Base-by-base conservation (phyloP, 1,284 basidiomycete genomes). In the Heimioporus punctisporus region DNA sequence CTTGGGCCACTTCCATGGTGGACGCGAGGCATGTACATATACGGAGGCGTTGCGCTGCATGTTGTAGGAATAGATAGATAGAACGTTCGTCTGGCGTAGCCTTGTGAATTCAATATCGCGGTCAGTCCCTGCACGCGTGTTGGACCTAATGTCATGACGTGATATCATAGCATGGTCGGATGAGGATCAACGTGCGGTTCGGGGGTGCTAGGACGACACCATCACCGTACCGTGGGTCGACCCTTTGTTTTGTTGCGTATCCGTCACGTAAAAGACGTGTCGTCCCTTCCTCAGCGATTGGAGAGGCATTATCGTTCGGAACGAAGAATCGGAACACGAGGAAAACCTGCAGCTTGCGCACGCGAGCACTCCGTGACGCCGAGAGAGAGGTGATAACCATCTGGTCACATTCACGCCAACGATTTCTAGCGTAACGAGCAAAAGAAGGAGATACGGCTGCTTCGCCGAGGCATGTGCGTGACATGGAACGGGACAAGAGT, bases 281-380 rank as follows among this genome's bases (percentile, higher is more conserved):
- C 39, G 26, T 46, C 40, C 46, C n/a, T 25, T 42, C 34, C 39
- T 39, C 44, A 52, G 41, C 30, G 53, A 64, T 60, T 52, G 30
- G 47, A n/a, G n/a, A n/a, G n/a, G 19, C 31, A 51, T 49, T 60
- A 51, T 52, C 26, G 21, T 26, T 57, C 42, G 44, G 48, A 45
- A 47, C 41, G 26, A 54, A 48, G 45, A 42, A 47, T 53, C 47
- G 46, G 46, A 61, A 65, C 64, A 69, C 51, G 64, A 65, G 63
- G 66, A 6, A 23, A 34, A 48, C 64, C 64, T 65, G 64, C 66
- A 54, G 48, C 41, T 15, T 11, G 26, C 51, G 34, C 66, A 69
- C 64, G 60, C 61, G 64, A 56, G 54, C 10, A 28, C 11, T 60
- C 62, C 47, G 64, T 65, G 64, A 68, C 50, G 19, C 55, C 60